Conservation (phyloP, 306 rosid species). For the Glycyrrhiza uralensis region DNA sequence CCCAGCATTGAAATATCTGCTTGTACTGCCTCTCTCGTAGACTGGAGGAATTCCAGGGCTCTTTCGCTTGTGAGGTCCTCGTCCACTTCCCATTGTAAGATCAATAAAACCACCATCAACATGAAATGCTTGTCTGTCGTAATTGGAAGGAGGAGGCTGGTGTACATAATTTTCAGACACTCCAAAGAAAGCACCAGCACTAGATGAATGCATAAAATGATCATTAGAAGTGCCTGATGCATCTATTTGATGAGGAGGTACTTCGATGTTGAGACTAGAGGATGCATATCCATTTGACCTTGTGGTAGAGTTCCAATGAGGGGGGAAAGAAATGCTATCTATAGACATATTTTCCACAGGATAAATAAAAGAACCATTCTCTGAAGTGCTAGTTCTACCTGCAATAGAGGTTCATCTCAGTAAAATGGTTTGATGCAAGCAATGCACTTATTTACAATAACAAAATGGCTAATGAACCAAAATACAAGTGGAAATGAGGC, state of each 20-base stretch:
- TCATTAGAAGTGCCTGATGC: constrained; percentile 61
- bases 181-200: constrained; percentile 50
- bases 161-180: constrained; percentile 48
- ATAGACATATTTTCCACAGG: constrained; percentile 58
- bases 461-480: background rate
- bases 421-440: background rate
- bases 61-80: constrained; percentile 78
- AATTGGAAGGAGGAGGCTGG: constrained; percentile 59
- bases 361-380: constrained; percentile 53
- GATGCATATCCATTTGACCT: constrained; percentile 64
- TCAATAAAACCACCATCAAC: constrained; percentile 64
- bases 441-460: constrained; percentile 9
- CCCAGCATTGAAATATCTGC: constrained; percentile 60
- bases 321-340: constrained; percentile 50
- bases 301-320: constrained; percentile 58
- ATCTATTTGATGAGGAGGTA: constrained; percentile 58
- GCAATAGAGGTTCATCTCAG: constrained; percentile 27
- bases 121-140: constrained; percentile 61
- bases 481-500: constrained; percentile 5
- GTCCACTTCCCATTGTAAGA: constrained; percentile 68
- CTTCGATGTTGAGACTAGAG: constrained; percentile 49
- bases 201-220: constrained; percentile 53
- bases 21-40: constrained; percentile 72
- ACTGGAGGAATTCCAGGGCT: constrained; percentile 75
- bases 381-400: constrained; percentile 58